Base-by-base conservation (phyloP, 495 filamentous ascomycete genomes). In the Bombardia bombarda region DNA sequence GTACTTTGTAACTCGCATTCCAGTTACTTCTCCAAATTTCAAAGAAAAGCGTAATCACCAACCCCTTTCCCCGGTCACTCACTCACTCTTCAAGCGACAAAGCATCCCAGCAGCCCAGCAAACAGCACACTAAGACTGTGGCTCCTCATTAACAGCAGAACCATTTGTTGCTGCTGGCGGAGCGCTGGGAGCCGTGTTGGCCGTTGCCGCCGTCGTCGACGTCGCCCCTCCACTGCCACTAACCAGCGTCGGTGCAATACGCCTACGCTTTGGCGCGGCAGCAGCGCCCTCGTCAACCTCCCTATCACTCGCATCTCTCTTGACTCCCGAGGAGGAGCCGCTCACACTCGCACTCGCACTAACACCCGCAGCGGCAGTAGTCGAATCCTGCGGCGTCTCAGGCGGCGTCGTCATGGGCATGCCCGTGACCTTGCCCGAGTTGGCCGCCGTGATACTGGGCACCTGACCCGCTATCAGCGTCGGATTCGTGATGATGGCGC, bases 171-270 rank as follows among this genome's bases (percentile, higher is more conserved):
- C n/a, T n/a, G n/a, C n/a, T n/a, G n/a, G n/a, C n/a, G n/a, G n/a
- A n/a, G n/a, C n/a, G n/a, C n/a, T n/a, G n/a, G n/a, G n/a, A n/a
- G n/a, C n/a, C n/a, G n/a, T n/a, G n/a, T n/a, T n/a, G n/a, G n/a
- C n/a, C n/a, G n/a, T n/a, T n/a, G n/a, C n/a, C n/a, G n/a, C n/a
- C n/a, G n/a, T n/a, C n/a, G n/a, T n/a, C n/a, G n/a, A n/a, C n/a
- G n/a, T n/a, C 18, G 20, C 18, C 14, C 45, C 47, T 34, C 34
- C 42, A n/a, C n/a, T n/a, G n/a, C n/a, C n/a, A 33, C 46, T 57
- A 13, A 92, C 69, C 4, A 78, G 69, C 0, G 86, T 90, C 6
- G 86, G 87, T 12, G 85, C 84, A 45, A 93, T 79, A 39, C 87
- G 76, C 50, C 87, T 71, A 62, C 80, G 84, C 68, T 94, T 94